These are phyloP conservation scores for Rhizomucor miehei DNA, from an alignment of 371 early-diverging fungal genomes.

Conservation along the genomic window DNA sequence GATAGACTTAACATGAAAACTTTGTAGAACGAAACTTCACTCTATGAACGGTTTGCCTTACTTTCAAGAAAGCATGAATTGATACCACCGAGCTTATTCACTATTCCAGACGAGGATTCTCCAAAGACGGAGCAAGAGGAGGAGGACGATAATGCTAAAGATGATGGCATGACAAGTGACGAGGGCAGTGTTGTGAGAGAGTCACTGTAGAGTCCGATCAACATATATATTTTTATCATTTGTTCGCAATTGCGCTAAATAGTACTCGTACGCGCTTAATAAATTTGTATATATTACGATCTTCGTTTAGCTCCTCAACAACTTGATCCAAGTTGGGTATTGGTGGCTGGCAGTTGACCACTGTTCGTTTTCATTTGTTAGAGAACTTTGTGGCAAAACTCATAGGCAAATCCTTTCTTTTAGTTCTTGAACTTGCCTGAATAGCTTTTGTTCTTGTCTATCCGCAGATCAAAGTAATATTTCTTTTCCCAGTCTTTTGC, in stretches of 20 bases:
- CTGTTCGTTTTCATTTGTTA: background rate
- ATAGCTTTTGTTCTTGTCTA: background rate
- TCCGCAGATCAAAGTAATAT: conserved; percentile 3
- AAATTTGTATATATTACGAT: conserved; percentile 6
- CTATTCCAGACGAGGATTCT: conserved; percentile 53
- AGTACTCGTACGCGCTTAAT: conserved; percentile 6
- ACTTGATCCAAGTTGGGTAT: conserved; percentile 2
- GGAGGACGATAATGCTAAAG: conserved; percentile 1
- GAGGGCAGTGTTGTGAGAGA: background rate
- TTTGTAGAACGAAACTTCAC: conserved; percentile 61
- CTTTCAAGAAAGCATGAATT: conserved; percentile 65
- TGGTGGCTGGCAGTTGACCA: conserved; percentile 1
- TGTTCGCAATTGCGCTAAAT: conserved; percentile 1
- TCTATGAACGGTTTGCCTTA: conserved; percentile 78
- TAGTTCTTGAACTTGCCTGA: conserved; percentile 1
- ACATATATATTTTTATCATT: background rate
- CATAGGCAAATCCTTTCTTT: background rate
- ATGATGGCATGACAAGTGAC: background rate
- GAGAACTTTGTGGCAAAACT: conserved; percentile 1
- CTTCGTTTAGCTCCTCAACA: background rate
- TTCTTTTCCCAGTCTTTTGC: conserved; percentile 3
- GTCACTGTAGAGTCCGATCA: too few species aligned
- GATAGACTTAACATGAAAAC: background rate
- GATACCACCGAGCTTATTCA: conserved; percentile 61
- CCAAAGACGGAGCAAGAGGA: conserved; percentile 7